phyloP scores from a whole-genome alignment of 2,329 filamentous ascomycete genomes.

The Dactylellina leptospora region DNA sequence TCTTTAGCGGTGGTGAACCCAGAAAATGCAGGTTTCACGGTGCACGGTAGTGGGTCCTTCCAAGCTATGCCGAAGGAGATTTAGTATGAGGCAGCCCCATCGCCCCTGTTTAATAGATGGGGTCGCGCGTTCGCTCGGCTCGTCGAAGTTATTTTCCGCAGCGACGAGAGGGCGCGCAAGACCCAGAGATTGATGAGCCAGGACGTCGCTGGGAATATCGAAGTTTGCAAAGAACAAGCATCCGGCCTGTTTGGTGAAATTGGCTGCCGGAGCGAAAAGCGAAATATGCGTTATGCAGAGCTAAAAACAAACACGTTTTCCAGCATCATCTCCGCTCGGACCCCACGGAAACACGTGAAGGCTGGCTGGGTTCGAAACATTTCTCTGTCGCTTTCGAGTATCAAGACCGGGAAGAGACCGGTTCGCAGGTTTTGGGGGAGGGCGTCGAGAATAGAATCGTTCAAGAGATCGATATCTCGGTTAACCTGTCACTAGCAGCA shows the following conservation, averaged over 20 bases:
- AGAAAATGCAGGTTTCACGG: conserved; percentile 45
- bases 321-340: conserved; percentile 52
- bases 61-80: conserved; percentile 38
- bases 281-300: background rate
- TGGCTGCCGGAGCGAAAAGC: background rate
- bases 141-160: conserved; percentile 5
- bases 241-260: conserved; percentile 46
- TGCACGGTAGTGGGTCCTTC: conserved; percentile 38
- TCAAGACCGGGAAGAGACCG: conserved; percentile 43
- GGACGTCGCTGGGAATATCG: conserved; percentile 14
- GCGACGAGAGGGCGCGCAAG: background rate
- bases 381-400: conserved; percentile 29
- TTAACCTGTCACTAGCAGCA: conserved; percentile 1
- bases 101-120: conserved; percentile 51
- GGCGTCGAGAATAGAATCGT: background rate
- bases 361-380: conserved; percentile 38
- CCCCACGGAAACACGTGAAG: conserved; percentile 51
- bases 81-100: conserved; percentile 50
- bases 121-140: conserved; percentile 29
- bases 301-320: conserved; percentile 49
- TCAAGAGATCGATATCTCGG: conserved; percentile 14
- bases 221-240: conserved; percentile 34
- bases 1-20: conserved; percentile 25
- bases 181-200: background rate
- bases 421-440: conserved; percentile 16